Evolutionary conservation across 768 basidiomycete species (phyloP).

Genomic region (Suillus bovinus): DNA sequence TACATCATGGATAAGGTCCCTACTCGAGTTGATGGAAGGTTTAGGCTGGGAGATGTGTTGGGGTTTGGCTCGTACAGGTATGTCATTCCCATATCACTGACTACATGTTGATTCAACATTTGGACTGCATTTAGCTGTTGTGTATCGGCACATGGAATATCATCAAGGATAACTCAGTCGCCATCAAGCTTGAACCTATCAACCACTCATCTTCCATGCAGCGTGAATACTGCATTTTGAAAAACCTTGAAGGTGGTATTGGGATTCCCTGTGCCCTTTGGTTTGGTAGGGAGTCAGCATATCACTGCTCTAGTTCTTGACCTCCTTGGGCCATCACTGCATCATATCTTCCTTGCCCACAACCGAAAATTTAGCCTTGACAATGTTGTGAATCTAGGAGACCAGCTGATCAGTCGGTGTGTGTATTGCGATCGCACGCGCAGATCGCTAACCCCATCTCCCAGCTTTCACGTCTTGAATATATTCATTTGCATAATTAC

Average conservation of each 20-base stretch:
- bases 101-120: no score
- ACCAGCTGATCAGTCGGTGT: constrained; percentile 4
- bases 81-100: no score
- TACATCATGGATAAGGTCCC: background rate
- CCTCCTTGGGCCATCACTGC: constrained; percentile 8
- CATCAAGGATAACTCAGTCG: background rate
- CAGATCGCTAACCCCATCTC: no score
- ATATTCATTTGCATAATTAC: constrained; percentile 1
- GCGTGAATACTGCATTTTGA: constrained; percentile 1
- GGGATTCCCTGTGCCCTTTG: background rate
- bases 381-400: constrained; percentile 1
- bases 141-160: background rate
- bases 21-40: constrained; percentile 7
- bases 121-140: constrained; percentile 4
- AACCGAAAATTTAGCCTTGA: constrained; percentile 7
- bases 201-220: constrained; percentile 2
- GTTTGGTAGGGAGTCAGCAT: background rate
- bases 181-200: no score
- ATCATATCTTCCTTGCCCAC: background rate
- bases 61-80: constrained; percentile 10
- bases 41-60: constrained; percentile 1
- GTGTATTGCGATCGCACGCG: no score
- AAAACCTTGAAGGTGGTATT: background rate
- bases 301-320: constrained; percentile 5
- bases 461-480: no score